Conservation (phyloP, 1,284 basidiomycete genomes). For the Sanghuangporus baumii region DNA sequence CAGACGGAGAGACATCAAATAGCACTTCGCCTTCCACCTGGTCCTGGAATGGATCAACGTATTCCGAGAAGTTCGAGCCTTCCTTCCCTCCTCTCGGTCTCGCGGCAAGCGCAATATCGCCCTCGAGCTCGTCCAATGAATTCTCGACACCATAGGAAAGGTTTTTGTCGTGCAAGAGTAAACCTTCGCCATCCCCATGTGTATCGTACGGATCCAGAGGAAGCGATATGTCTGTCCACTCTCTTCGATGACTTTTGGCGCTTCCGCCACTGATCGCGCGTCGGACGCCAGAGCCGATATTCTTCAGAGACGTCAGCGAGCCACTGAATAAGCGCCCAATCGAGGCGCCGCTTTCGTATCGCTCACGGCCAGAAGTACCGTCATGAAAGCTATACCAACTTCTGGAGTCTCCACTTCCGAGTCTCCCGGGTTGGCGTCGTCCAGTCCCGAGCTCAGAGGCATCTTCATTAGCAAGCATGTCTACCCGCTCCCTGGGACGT, state of each 20-base stretch:
- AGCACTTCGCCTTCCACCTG: constrained; percentile 32
- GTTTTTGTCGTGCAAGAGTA: constrained; percentile 21
- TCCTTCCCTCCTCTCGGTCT: constrained; percentile 31
- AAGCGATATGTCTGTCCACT: constrained; percentile 24
- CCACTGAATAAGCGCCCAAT: constrained; percentile 23
- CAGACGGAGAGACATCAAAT: constrained; percentile 25
- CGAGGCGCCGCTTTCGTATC: constrained; percentile 33
- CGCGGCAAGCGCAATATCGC: constrained; percentile 6
- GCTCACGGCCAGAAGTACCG: constrained; percentile 23
- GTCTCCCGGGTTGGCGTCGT: constrained; percentile 18
- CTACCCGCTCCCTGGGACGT: constrained; percentile 33
- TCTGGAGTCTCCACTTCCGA: constrained; percentile 25
- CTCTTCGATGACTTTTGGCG: constrained; percentile 36
- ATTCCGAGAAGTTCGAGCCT: constrained; percentile 34
- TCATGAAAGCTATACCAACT: constrained; percentile 17
- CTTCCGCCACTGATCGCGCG: constrained; percentile 29
- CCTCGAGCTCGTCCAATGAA: constrained; percentile 25
- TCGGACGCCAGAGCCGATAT: constrained; percentile 38
- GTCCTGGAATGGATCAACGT: constrained; percentile 54
- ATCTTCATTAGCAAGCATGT: constrained; percentile 78
- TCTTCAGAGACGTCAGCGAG: constrained; percentile 42
- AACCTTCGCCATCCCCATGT: constrained; percentile 14
- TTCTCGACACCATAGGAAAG: constrained; percentile 18
- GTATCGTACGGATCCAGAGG: constrained; percentile 27
- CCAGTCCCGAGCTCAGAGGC: constrained; percentile 40